These are phyloP conservation scores for Clavispora asparagi DNA, from an alignment of 805 yeast genomes.

Conservation along the genomic window DNA sequence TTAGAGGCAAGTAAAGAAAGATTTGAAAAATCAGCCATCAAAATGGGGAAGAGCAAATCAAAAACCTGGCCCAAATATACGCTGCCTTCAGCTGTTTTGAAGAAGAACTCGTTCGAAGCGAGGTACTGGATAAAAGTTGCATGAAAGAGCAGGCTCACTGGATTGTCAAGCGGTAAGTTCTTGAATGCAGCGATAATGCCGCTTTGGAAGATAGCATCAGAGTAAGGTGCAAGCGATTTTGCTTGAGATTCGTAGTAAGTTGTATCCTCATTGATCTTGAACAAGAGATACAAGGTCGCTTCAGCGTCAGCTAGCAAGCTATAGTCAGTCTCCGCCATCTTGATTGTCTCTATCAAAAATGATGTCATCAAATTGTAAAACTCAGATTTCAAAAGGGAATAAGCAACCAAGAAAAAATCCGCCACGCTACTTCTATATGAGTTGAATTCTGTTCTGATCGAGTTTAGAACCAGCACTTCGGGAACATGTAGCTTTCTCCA, in stretches of 20 bases:
- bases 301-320: constrained; percentile 43
- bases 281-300: constrained; percentile 55
- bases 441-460: constrained; percentile 50
- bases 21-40: constrained; percentile 37
- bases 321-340: background rate
- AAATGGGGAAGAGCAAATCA: constrained; percentile 46
- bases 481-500: constrained; percentile 60
- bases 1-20: constrained; percentile 36
- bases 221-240: constrained; percentile 19
- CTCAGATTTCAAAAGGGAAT: constrained; percentile 55
- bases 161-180: constrained; percentile 4
- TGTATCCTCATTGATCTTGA: constrained; percentile 49
- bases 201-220: constrained; percentile 19
- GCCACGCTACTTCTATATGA: constrained; percentile 69
- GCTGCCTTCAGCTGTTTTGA: constrained; percentile 42
- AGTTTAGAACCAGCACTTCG: constrained; percentile 24
- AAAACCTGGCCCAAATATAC: constrained; percentile 47
- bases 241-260: constrained; percentile 32
- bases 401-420: constrained; percentile 70
- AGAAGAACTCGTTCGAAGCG: constrained; percentile 57
- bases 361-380: constrained; percentile 42
- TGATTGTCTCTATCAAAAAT: constrained; percentile 24
- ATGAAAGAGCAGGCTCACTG: constrained; percentile 4
- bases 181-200: constrained; percentile 19
- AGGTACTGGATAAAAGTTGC: constrained; percentile 30